phyloP scores from a whole-genome alignment of 345 rosid genomes.

The Eutrema heterophyllum region DNA sequence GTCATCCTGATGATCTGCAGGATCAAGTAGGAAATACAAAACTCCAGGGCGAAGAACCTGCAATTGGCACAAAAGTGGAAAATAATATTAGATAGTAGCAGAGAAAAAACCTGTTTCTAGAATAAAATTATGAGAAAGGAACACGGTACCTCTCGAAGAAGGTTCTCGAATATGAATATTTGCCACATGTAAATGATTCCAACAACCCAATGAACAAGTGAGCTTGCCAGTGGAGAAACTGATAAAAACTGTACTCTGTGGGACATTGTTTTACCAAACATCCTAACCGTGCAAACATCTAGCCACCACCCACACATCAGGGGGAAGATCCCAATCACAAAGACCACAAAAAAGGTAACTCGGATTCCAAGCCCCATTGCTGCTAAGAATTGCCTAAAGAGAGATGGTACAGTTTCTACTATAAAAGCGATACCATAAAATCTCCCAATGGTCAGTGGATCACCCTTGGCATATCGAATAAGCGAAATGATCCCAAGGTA shows the following conservation, averaged over 20 bases:
- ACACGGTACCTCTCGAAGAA: constrained; percentile 89
- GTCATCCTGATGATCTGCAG: constrained; percentile 99
- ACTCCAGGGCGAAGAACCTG: constrained; percentile 96
- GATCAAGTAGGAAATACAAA: constrained; percentile 86
- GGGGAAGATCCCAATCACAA: constrained; percentile 97
- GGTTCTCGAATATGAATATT: constrained; percentile 95
- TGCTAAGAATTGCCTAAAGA: constrained; percentile 86
- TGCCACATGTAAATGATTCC: constrained; percentile 94
- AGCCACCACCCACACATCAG: constrained; percentile 99
- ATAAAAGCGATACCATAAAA: constrained; percentile 80
- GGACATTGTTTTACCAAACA: constrained; percentile 96
- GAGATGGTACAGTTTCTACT: constrained; percentile 82
- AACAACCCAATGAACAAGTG: constrained; percentile 94
- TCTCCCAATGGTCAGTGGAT: constrained; percentile 81
- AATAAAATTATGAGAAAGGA: neutral
- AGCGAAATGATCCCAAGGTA: constrained; percentile 77
- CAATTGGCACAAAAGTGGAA: constrained; percentile 8
- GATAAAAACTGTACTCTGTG: constrained; percentile 79
- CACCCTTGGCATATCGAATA: constrained; percentile 92
- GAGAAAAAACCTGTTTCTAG: neutral
- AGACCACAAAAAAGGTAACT: constrained; percentile 93
- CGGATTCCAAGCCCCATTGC: constrained; percentile 85
- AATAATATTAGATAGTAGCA: neutral
- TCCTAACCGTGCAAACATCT: constrained; percentile 88
- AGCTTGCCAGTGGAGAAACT: constrained; percentile 88